Evolutionary conservation across 768 basidiomycete species (phyloP).

Genomic region (Lentinula sp.): DNA sequence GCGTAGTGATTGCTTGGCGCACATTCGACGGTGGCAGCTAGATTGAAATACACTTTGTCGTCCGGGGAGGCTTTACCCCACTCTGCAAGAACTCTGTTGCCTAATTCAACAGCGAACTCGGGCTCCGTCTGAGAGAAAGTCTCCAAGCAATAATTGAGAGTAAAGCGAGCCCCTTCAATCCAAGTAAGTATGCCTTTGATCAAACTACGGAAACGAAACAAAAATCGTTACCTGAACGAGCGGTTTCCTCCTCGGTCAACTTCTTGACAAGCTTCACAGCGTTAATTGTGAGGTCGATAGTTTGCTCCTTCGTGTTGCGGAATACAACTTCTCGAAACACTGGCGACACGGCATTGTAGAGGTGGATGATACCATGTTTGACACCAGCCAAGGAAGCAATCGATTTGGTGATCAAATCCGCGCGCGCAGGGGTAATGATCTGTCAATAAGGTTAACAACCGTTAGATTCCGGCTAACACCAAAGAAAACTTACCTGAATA

Average conservation of each 20-base stretch:
- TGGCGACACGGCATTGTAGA: conserved; percentile 80
- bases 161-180: conserved; percentile 47
- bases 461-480: neutral
- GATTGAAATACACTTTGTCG: conserved; percentile 75
- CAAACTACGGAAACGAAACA: neutral
- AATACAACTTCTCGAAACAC: conserved; percentile 78
- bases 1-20: conserved; percentile 83
- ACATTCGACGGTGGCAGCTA: conserved; percentile 81
- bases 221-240: conserved; percentile 39
- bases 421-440: conserved; percentile 77
- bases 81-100: conserved; percentile 50
- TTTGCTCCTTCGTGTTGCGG: conserved; percentile 68
- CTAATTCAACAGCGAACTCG: conserved; percentile 72
- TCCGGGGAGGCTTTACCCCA: conserved; percentile 64
- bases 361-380: conserved; percentile 77
- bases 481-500: conserved; percentile 51
- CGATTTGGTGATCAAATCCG: conserved; percentile 70
- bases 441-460: conserved; percentile 17
- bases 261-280: conserved; percentile 68
- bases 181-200: neutral
- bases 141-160: conserved; percentile 83
- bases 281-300: conserved; percentile 60
- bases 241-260: conserved; percentile 61
- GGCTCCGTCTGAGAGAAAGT: conserved; percentile 83
- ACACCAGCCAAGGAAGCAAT: conserved; percentile 70